phyloP scores from a whole-genome alignment of 2,329 filamentous ascomycete genomes.

The Dendrostoma leiphaemia region DNA sequence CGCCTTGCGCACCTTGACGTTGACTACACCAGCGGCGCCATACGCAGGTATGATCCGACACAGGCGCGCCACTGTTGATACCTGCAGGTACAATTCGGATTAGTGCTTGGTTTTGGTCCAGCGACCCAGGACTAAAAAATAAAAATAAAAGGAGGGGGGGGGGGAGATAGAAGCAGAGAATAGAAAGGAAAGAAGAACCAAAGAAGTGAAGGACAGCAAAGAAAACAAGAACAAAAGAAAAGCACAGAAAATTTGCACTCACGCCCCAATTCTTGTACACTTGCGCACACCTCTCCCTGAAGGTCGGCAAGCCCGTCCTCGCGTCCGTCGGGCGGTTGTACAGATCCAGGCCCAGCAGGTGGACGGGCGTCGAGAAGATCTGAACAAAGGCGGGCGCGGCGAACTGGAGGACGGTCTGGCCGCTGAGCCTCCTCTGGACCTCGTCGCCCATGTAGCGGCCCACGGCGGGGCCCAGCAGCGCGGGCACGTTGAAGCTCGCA shows the following conservation, averaged over 20 bases:
- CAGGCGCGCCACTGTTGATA: conserved; percentile 76
- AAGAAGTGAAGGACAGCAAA: too few relatives aligned
- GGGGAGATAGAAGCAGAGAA: too few relatives aligned
- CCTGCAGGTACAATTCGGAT: too few relatives aligned
- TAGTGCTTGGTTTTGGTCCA: too few relatives aligned
- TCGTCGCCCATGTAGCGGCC: conserved; percentile 52
- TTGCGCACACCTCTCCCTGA: conserved; percentile 60
- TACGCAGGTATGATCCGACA: conserved; percentile 86
- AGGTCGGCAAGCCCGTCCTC: conserved; percentile 33
- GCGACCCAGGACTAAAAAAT: too few relatives aligned
- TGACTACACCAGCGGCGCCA: conserved; percentile 84
- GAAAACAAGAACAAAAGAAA: too few relatives aligned
- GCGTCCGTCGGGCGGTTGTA: conserved; percentile 67
- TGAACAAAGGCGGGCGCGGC: conserved; percentile 76
- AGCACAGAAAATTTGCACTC: too few relatives aligned
- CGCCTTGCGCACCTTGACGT: conserved; percentile 64
- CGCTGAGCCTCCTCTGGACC: conserved; percentile 47
- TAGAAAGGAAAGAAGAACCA: too few relatives aligned
- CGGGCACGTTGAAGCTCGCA: conserved; percentile 86
- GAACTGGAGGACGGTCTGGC: conserved; percentile 73
- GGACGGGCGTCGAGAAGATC: conserved; percentile 76
- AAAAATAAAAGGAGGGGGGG: too few relatives aligned
- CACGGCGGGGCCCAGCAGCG: conserved; percentile 70
- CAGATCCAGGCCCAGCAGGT: conserved; percentile 80
- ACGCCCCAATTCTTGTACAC: conserved; percentile 80